phyloP scores from a whole-genome alignment of 176 grass and related monocot species.

The Ananas comosus region DNA sequence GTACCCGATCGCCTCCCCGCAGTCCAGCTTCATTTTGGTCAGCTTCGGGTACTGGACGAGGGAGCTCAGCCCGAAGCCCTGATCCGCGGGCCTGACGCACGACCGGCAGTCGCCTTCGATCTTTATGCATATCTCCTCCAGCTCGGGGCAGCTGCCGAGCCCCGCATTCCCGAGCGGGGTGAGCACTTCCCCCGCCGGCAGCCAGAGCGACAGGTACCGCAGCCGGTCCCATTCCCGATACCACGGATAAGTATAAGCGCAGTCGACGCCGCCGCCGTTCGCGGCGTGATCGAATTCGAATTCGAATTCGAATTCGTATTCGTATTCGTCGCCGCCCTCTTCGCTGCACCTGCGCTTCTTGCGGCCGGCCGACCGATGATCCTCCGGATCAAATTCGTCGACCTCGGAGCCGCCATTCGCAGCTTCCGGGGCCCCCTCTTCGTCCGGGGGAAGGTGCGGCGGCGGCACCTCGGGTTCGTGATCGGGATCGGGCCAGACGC shows the following conservation, averaged over 20 bases:
- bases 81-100: slow-evolving; percentile 25
- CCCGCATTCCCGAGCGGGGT: slow-evolving; percentile 49
- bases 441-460: too few relatives aligned
- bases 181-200: slow-evolving; percentile 63
- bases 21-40: slow-evolving; percentile 84
- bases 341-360: slow-evolving; percentile 66
- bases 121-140: slow-evolving; percentile 77
- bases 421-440: slow-evolving; percentile 15
- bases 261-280: neutral
- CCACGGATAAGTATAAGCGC: neutral
- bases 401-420: slow-evolving; percentile 17
- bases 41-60: slow-evolving; percentile 52
- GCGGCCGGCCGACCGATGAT: slow-evolving; percentile 27
- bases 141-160: slow-evolving; percentile 54
- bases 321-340: slow-evolving; percentile 24
- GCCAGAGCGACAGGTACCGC: slow-evolving; percentile 68
- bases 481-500: slow-evolving; percentile 41
- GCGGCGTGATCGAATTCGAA: too few relatives aligned
- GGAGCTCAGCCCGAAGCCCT: slow-evolving; percentile 45
- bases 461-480: slow-evolving; percentile 6
- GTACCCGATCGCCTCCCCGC: slow-evolving; percentile 78
- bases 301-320: too few relatives aligned
- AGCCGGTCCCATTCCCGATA: slow-evolving; percentile 59
- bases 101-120: slow-evolving; percentile 82
- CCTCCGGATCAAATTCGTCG: slow-evolving; percentile 21